A percentile compares a stretch with the other conserved stretches of the same genome.
These are phyloP conservation scores for Zarea fungicola DNA, from an alignment of 2,329 filamentous ascomycete species.

Conservation along the genomic window DNA sequence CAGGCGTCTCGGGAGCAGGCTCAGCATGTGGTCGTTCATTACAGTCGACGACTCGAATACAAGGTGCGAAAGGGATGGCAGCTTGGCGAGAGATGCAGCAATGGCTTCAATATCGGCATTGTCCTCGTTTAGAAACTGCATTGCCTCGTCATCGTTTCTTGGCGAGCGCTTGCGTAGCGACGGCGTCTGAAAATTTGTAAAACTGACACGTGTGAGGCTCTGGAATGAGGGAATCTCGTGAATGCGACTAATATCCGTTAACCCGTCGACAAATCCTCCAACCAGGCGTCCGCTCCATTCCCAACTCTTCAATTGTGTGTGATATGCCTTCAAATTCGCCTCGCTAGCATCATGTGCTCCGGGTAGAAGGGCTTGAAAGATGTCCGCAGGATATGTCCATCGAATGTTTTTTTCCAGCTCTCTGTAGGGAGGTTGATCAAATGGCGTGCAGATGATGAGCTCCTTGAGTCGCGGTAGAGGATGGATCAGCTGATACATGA, in stretches of 20 bases:
- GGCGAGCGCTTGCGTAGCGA: slow-evolving; percentile 35
- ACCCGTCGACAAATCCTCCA: slow-evolving; percentile 37
- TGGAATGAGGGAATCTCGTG: slow-evolving; percentile 55
- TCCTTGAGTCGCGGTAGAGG: slow-evolving; percentile 62
- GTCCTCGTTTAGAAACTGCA: slow-evolving; percentile 33
- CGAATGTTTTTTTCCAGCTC: slow-evolving; percentile 50
- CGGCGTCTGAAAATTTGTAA: slow-evolving; percentile 59
- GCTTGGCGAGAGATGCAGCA: slow-evolving; percentile 30
- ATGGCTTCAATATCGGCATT: slow-evolving; percentile 36
- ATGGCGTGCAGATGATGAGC: slow-evolving; percentile 66
- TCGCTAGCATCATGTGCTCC: slow-evolving; percentile 37
- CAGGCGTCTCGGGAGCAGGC: slow-evolving; percentile 61
- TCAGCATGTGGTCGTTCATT: slow-evolving; percentile 63
- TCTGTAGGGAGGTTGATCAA: slow-evolving; percentile 64
- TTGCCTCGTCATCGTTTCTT: slow-evolving; percentile 26
- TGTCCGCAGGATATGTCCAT: slow-evolving; percentile 63
- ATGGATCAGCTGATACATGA: slow-evolving; percentile 50
- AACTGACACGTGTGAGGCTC: slow-evolving; percentile 49
- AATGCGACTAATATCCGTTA: slow-evolving; percentile 44
- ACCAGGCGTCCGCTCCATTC: slow-evolving; percentile 56
- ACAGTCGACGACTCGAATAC: slow-evolving; percentile 71
- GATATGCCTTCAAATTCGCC: slow-evolving; percentile 22
- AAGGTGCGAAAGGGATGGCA: slow-evolving; percentile 62
- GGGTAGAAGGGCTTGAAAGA: slow-evolving; percentile 60
- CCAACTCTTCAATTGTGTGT: slow-evolving; percentile 47